These are phyloP conservation scores for Monosporascus sp. DNA, from an alignment of 2,329 filamentous ascomycete genomes.

Conservation along the genomic window DNA sequence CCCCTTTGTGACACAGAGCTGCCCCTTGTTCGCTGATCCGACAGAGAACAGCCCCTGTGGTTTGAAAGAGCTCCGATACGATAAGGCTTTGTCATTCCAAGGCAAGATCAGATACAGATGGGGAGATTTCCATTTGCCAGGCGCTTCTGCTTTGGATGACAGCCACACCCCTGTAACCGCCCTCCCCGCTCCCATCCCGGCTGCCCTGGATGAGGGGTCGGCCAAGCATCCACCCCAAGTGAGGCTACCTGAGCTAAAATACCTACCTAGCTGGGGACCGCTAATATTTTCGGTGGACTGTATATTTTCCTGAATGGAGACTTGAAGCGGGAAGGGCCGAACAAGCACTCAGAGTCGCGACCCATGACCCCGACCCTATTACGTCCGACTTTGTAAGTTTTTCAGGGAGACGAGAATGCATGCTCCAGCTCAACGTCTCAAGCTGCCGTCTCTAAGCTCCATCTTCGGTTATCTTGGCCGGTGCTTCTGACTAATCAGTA, in stretches of 20 bases:
- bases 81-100: too few relatives aligned
- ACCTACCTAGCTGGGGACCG: neutral
- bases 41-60: too few relatives aligned
- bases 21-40: constrained; percentile 2
- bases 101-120: too few relatives aligned
- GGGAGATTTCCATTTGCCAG: neutral
- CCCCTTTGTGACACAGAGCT: constrained; percentile 8
- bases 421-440: too few relatives aligned
- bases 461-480: too few relatives aligned
- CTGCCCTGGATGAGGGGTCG: neutral
- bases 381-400: too few relatives aligned
- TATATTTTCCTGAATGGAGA: neutral
- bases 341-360: neutral
- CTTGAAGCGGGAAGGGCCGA: neutral
- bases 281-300: neutral
- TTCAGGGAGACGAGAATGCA: too few relatives aligned
- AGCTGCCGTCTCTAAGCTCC: too few relatives aligned
- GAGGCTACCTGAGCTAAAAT: neutral
- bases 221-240: neutral
- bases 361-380: too few relatives aligned
- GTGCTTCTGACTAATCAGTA: too few relatives aligned
- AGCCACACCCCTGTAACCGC: neutral
- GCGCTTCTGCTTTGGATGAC: neutral
- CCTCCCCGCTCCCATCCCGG: neutral
- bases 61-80: too few relatives aligned